Evolutionary conservation across 108 stramenopile genomes (phyloP).

Genomic region (Nannochloropsis oceanica): DNA sequence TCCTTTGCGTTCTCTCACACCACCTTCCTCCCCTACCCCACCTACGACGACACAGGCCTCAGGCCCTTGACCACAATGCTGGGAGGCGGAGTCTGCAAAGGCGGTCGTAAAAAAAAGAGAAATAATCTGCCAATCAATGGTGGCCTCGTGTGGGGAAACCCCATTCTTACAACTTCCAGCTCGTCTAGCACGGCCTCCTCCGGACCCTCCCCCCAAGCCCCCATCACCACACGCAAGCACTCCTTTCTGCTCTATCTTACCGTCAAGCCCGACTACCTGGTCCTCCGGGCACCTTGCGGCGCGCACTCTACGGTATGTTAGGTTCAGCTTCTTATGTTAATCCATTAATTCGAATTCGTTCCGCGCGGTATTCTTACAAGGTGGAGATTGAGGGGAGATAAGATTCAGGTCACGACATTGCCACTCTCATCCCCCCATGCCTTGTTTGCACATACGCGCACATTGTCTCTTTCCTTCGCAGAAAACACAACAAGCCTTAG

Average conservation of each 20-base stretch:
- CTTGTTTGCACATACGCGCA: no score
- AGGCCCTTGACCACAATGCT: not conserved
- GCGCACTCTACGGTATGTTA: not conserved
- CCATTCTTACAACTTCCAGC: not conserved
- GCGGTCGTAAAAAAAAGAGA: not conserved
- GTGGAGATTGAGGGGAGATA: no score
- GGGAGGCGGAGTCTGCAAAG: not conserved
- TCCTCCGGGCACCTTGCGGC: not conserved
- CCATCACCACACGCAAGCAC: not conserved
- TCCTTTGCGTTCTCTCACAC: no score
- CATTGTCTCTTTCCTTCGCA: not conserved
- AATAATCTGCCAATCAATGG: not conserved
- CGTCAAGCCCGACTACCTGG: not conserved
- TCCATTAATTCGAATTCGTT: no score
- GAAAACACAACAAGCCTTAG: not conserved
- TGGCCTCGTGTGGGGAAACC: not conserved
- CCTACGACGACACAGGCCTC: no score
- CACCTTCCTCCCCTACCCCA: no score
- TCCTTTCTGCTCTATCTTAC: not conserved
- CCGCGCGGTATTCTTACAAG: no score
- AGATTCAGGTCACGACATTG: no score
- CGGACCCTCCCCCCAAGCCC: not conserved
- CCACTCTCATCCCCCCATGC: no score
- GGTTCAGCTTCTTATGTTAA: no score
- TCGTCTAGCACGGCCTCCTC: not conserved